phyloP scores from a whole-genome alignment of 2,329 filamentous ascomycete species.

The Fusarium sterilihyphosum region DNA sequence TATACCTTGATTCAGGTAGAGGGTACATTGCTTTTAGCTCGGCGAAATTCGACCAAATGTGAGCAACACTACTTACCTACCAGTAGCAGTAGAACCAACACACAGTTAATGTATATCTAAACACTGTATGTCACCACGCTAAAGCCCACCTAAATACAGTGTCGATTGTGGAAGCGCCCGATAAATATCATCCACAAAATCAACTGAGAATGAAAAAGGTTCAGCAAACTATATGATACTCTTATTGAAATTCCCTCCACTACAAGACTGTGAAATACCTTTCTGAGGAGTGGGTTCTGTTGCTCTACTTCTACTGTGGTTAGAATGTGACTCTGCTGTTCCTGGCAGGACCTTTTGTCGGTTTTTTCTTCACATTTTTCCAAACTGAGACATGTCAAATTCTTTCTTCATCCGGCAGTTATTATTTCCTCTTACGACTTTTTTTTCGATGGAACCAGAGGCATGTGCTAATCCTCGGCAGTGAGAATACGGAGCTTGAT shows the following conservation, averaged over 20 bases:
- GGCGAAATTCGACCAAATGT: not conserved
- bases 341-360: not conserved
- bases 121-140: not conserved
- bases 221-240: not conserved
- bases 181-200: not conserved
- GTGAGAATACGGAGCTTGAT: not conserved
- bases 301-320: constrained; percentile 5
- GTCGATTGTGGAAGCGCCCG: not conserved
- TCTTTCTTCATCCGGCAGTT: not conserved
- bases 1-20: constrained; percentile 13
- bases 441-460: not conserved
- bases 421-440: not conserved
- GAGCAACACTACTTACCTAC: constrained; percentile 2
- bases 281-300: not conserved
- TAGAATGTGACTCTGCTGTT: constrained; percentile 7
- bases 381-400: not conserved
- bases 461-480: not conserved
- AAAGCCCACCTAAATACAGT: not conserved
- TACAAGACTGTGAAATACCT: not conserved
- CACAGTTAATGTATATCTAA: not conserved
- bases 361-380: not conserved
- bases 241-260: constrained; percentile 20
- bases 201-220: constrained; percentile 7
- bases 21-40: constrained; percentile 5
- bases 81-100: constrained; percentile 7